Evolutionary conservation across 2,329 filamentous ascomycete species (phyloP).

Genomic region (Exophiala calicioides): DNA sequence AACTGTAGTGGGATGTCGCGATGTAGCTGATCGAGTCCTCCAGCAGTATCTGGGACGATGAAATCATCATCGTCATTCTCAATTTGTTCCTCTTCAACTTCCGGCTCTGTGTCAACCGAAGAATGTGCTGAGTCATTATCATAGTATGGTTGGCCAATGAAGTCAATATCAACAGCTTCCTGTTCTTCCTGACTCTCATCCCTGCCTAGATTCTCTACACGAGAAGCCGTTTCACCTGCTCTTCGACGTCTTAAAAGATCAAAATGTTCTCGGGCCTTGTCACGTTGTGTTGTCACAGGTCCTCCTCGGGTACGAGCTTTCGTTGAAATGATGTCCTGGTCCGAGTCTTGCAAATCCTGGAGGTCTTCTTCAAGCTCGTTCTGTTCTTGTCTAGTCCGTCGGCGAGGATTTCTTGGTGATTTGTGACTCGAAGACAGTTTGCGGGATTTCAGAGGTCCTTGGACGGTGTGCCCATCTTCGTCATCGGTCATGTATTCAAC

Average conservation of each 20-base stretch:
- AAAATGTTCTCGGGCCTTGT: slow-evolving; percentile 43
- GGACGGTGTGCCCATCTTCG: background rate
- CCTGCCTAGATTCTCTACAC: slow-evolving; percentile 33
- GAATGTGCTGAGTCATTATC: slow-evolving; percentile 12
- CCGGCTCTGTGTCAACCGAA: slow-evolving; percentile 22
- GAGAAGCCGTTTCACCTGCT: slow-evolving; percentile 41
- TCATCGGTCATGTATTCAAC: background rate
- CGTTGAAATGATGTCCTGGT: slow-evolving; percentile 37
- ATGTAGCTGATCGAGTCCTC: slow-evolving; percentile 57
- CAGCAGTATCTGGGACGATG: slow-evolving; percentile 61
- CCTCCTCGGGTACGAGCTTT: slow-evolving; percentile 45
- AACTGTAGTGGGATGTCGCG: slow-evolving; percentile 68
- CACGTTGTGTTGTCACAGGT: slow-evolving; percentile 41
- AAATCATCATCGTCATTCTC: slow-evolving; percentile 64
- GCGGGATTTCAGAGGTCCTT: background rate
- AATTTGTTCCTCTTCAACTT: slow-evolving; percentile 22
- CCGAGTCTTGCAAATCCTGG: slow-evolving; percentile 47
- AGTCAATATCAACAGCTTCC: slow-evolving; percentile 28
- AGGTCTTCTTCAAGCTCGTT: slow-evolving; percentile 49
- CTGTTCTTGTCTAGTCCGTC: slow-evolving; percentile 34
- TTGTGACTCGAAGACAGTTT: slow-evolving; percentile 4
- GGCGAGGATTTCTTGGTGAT: slow-evolving; percentile 6
- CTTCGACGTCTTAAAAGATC: slow-evolving; percentile 46
- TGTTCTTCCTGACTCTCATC: slow-evolving; percentile 30
- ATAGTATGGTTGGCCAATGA: slow-evolving; percentile 20